These are phyloP conservation scores for Vitis hybrid DNA, from an alignment of 177 flowering plant species.

Conservation along the genomic window DNA sequence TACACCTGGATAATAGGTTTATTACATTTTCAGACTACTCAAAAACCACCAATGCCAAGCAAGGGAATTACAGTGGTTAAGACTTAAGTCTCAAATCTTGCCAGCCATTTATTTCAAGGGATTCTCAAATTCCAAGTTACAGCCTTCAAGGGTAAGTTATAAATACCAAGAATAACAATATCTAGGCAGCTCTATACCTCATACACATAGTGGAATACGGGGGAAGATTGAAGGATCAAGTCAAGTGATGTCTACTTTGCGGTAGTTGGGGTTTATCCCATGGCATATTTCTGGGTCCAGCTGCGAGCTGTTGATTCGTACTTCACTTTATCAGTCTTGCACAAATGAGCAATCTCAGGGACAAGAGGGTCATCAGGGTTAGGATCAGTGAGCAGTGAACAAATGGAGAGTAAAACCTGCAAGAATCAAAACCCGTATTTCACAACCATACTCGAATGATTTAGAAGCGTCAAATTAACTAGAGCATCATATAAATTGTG, in stretches of 20 bases:
- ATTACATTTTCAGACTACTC: background rate
- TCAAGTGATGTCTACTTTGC: background rate
- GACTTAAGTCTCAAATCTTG: background rate
- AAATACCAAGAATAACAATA: background rate
- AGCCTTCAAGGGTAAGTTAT: background rate
- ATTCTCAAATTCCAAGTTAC: slow-evolving; percentile 5
- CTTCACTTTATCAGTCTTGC: slow-evolving; percentile 32
- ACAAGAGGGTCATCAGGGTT: slow-evolving; percentile 43
- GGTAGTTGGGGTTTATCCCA: slow-evolving; percentile 19
- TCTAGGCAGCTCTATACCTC: background rate
- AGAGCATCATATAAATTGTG: background rate
- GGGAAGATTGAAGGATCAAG: background rate
- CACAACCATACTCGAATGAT: background rate
- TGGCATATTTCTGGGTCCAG: slow-evolving; percentile 45
- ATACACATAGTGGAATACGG: background rate
- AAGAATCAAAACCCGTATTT: background rate
- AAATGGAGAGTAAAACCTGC: slow-evolving; percentile 39
- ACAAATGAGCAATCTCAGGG: slow-evolving; percentile 41
- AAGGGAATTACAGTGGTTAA: background rate
- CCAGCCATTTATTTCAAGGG: background rate
- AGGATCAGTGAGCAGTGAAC: slow-evolving; percentile 37
- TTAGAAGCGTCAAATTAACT: too few relatives aligned
- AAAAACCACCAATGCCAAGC: background rate
- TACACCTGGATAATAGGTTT: too few relatives aligned
- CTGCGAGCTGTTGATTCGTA: slow-evolving; percentile 35